Evolutionary conservation across 2,329 filamentous ascomycete species (phyloP), one percentile per base, ranked within the genome.

Genomic region (Akanthomyces lecanii): DNA sequence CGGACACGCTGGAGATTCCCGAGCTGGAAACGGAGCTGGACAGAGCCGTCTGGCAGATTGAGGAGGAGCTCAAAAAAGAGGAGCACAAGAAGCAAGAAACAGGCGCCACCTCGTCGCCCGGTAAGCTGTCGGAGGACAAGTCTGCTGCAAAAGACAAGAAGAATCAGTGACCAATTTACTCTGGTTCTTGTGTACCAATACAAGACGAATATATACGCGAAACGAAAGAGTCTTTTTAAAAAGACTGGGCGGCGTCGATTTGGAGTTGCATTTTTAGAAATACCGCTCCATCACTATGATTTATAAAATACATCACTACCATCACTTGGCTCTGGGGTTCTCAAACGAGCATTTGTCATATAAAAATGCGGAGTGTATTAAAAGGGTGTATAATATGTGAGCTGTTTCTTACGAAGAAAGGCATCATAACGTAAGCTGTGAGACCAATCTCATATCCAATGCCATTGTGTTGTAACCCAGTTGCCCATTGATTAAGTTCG

Each of bases 41-140:
- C 70, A 79, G 90, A 50, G 90, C 90, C 5, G 86, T 92, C 64
- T 87, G 87, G 80, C 90, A 94, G 74, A 87, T 93, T 2, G 82
- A 87, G 68, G 78, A 74, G 50, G 76, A 77, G 18, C 76, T 83
- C 61, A 69, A 73, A 58, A 77, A 79, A 51, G 76, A 78, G 23
- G 76, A 79, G 61, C 67, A 56, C 57, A 75, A 76, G 65, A 69
- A 74, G 61, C 70, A 65, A 47, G 47, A 60, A 40, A 53, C 65
- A 7, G 65, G 67, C 30, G 61, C 58, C 5, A 12, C 58, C 6
- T n/a, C 58, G 6, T 8, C n/a, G 55, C 23, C 25, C n/a, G 10
- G 2, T 14, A 47, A 47, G n/a, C 6, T 23, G 36, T 21, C 18
- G 16, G 28, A 51, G 38, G 21, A 55, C 38, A 63, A 30, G 48